These are phyloP conservation scores for Boechera divaricarpa DNA, from an alignment of 345 rosid species.

Conservation along the genomic window DNA sequence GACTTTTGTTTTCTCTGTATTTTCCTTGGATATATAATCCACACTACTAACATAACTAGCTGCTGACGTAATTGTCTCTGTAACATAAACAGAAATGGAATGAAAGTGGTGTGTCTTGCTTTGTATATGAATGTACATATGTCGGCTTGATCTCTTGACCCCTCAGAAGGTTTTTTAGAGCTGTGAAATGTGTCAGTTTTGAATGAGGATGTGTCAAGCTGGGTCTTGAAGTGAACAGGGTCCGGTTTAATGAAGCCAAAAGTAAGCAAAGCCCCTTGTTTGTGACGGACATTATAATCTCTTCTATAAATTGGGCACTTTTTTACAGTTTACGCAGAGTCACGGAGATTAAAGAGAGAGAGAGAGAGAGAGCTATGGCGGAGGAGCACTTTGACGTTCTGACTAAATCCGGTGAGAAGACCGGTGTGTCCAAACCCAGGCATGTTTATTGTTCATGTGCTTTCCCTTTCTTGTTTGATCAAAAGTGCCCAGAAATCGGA, in stretches of 20 bases:
- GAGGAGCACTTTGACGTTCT: constrained; percentile 80
- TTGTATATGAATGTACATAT: background rate
- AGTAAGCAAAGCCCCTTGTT: background rate
- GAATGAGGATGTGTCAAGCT: background rate
- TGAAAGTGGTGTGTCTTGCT: background rate
- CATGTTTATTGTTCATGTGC: constrained; percentile 27
- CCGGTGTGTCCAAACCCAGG: constrained; percentile 84
- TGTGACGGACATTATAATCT: background rate
- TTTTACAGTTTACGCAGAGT: background rate
- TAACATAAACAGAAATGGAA: background rate
- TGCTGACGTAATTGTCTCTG: background rate
- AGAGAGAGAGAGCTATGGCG: constrained; percentile 31
- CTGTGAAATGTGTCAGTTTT: background rate
- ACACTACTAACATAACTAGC: no score
- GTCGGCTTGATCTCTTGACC: background rate
- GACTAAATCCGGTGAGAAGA: constrained; percentile 63
- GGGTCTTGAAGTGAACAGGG: background rate
- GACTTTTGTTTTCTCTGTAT: no score
- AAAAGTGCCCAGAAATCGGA: constrained; percentile 1
- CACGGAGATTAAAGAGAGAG: background rate
- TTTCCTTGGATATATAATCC: no score
- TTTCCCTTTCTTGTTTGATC: constrained; percentile 22
- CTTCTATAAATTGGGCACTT: background rate
- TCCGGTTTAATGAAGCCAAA: constrained; percentile 7
- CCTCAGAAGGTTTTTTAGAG: background rate